phyloP scores from a whole-genome alignment of 805 yeast genomes.

The Saccharomycopsis babjevae region DNA sequence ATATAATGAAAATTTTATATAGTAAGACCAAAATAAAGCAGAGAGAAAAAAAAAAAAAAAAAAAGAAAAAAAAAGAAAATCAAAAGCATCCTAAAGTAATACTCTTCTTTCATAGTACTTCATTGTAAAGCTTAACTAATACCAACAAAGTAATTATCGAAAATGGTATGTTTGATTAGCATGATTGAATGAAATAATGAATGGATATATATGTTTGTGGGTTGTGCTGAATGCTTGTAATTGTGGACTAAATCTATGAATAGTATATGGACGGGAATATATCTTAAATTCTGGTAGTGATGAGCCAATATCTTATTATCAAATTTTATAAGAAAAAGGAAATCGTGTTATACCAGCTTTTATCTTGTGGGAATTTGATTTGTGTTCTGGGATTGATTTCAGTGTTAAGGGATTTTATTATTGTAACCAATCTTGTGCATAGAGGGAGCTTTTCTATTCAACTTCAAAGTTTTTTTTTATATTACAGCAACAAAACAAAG shows the following conservation, averaged over 20 bases:
- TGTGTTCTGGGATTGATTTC: too few species aligned
- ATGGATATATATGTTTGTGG: not conserved
- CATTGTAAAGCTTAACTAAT: not conserved
- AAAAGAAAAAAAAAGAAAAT: not conserved
- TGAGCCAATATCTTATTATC: not conserved
- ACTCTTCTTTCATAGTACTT: not conserved
- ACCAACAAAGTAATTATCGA: constrained; percentile 10
- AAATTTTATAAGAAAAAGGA: not conserved
- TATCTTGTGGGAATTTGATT: too few species aligned
- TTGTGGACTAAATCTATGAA: not conserved
- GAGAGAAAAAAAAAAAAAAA: not conserved
- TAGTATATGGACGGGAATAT: not conserved
- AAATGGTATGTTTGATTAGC: constrained; percentile 14
- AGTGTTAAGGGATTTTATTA: too few species aligned
- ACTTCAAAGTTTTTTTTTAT: too few species aligned
- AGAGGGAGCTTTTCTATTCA: too few species aligned
- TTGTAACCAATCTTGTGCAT: too few species aligned
- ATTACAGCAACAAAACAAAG: too few species aligned
- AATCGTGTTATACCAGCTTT: not conserved
- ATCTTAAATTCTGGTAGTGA: too few species aligned
- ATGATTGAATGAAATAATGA: not conserved
- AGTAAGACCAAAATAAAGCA: not conserved
- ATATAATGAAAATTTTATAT: not conserved
- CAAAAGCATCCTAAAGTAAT: not conserved
- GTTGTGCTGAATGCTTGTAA: not conserved